Percentiles rank a stretch among this genome's conserved stretches.
Conservation (phyloP, 306 rosid species). For the Quercus suber region DNA sequence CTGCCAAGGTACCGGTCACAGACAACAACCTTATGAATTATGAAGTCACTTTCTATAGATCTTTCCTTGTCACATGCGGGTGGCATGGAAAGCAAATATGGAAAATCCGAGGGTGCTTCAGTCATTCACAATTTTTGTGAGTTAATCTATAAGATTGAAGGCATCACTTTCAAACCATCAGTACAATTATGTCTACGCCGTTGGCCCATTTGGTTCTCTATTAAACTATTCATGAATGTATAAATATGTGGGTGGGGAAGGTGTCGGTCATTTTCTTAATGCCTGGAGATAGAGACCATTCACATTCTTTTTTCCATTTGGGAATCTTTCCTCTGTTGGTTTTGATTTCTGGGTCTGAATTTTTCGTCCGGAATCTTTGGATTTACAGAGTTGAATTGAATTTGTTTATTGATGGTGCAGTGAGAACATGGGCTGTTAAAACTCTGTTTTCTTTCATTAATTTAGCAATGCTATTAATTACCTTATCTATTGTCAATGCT, state of each 20-base stretch:
- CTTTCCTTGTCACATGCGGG: conserved; percentile 8
- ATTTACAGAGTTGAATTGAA: conserved; percentile 18
- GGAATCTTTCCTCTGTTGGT: conserved; percentile 42
- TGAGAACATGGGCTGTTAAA: conserved; percentile 22
- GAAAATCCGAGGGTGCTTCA: conserved; percentile 19
- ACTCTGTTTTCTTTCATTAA: background rate
- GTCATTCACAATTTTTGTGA: conserved; percentile 6
- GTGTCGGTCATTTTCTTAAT: conserved; percentile 48
- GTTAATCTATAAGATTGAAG: conserved; percentile 26
- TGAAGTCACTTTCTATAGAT: background rate
- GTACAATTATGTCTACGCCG: conserved; percentile 38
- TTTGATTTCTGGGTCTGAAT: conserved; percentile 27
- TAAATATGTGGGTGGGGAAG: conserved; percentile 11
- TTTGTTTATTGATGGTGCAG: conserved; percentile 19
- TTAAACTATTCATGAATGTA: background rate
- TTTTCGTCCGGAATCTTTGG: conserved; percentile 30
- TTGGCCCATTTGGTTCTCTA: conserved; percentile 9
- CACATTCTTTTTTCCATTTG: conserved; percentile 29
- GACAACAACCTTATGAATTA: conserved; percentile 7
- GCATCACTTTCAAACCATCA: conserved; percentile 33
- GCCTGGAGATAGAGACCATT: conserved; percentile 21
- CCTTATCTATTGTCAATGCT: conserved; percentile 22
- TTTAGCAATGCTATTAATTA: conserved; percentile 15
- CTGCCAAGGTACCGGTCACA: background rate
- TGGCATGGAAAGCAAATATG: conserved; percentile 35